These are phyloP conservation scores for Hordeum vulgare DNA, from an alignment of 176 grass and related monocot species.

Conservation along the genomic window DNA sequence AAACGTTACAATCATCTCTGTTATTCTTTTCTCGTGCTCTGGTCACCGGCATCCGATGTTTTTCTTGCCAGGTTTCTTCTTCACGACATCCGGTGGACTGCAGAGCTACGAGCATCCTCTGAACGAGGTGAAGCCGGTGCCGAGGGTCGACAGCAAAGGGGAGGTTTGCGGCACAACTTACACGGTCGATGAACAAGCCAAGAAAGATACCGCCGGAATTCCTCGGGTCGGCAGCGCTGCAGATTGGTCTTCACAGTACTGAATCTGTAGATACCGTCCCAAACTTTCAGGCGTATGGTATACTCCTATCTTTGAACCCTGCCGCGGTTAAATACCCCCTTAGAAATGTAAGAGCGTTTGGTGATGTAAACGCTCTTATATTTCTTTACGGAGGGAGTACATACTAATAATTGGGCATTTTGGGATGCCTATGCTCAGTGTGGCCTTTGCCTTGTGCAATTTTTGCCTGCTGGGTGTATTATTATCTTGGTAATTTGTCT, in stretches of 20 bases:
- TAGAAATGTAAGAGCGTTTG: too few relatives aligned
- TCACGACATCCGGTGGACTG: conserved; percentile 58
- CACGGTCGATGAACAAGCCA: conserved; percentile 46
- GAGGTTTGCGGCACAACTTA: conserved; percentile 65
- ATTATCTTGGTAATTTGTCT: too few relatives aligned
- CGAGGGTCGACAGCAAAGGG: conserved; percentile 64
- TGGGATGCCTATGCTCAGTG: background rate
- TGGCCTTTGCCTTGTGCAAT: background rate
- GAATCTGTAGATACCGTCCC: background rate
- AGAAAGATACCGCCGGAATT: conserved; percentile 59
- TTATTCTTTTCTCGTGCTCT: background rate
- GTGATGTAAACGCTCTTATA: too few relatives aligned
- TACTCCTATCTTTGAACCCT: background rate
- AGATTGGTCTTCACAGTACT: conserved; percentile 64
- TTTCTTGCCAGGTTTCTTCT: conserved; percentile 59
- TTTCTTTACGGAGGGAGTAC: too few relatives aligned
- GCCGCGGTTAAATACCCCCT: background rate
- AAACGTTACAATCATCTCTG: background rate
- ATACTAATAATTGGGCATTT: background rate
- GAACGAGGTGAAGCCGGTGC: conserved; percentile 72
- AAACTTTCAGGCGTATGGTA: background rate
- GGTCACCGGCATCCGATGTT: background rate
- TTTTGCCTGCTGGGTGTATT: background rate
- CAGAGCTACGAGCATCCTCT: conserved; percentile 74
- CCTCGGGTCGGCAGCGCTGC: conserved; percentile 58